Conservation (phyloP, 2,329 filamentous ascomycete species). For the Curvularia sp. region DNA sequence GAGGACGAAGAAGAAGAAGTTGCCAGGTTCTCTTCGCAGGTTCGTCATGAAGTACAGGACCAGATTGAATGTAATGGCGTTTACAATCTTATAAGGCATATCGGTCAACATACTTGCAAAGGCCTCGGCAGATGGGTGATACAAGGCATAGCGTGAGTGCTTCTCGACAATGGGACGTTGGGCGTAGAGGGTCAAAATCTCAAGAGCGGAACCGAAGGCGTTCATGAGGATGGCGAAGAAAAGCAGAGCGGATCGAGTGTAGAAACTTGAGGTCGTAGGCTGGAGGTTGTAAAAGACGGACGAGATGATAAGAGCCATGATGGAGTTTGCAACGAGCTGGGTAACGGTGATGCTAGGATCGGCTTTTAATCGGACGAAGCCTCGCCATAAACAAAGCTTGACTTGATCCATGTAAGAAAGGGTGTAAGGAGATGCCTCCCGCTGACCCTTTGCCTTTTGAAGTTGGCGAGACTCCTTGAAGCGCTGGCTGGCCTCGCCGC, state of each 20-base stretch:
- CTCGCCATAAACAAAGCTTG: constrained; percentile 79
- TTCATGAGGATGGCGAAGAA: constrained; percentile 91
- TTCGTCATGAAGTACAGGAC: constrained; percentile 88
- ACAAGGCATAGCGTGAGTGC: constrained; percentile 83
- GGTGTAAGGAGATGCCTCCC: constrained; percentile 80
- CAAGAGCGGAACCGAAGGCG: constrained; percentile 79
- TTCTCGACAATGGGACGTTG: constrained; percentile 94
- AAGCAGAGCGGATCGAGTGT: constrained; percentile 76
- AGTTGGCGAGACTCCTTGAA: constrained; percentile 57
- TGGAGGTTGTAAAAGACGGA: constrained; percentile 82
- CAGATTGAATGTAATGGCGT: constrained; percentile 78
- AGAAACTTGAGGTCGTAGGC: constrained; percentile 74
- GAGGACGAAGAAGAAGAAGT: constrained; percentile 87
- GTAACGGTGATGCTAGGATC: constrained; percentile 78
- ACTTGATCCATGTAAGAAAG: constrained; percentile 80
- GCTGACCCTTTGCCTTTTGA: constrained; percentile 59
- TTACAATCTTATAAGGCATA: constrained; percentile 81
- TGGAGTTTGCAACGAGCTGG: constrained; percentile 72
- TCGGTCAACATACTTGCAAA: constrained; percentile 85
- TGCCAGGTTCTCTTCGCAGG: constrained; percentile 72
- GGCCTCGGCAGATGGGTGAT: constrained; percentile 90
- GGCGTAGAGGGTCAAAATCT: constrained; percentile 85
- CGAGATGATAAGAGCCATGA: constrained; percentile 78
- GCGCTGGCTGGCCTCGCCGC: constrained; percentile 54
- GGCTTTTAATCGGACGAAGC: constrained; percentile 76